These are phyloP conservation scores for Endoconidiophora laricicola DNA, from an alignment of 2,329 filamentous ascomycete species.

Conservation along the genomic window DNA sequence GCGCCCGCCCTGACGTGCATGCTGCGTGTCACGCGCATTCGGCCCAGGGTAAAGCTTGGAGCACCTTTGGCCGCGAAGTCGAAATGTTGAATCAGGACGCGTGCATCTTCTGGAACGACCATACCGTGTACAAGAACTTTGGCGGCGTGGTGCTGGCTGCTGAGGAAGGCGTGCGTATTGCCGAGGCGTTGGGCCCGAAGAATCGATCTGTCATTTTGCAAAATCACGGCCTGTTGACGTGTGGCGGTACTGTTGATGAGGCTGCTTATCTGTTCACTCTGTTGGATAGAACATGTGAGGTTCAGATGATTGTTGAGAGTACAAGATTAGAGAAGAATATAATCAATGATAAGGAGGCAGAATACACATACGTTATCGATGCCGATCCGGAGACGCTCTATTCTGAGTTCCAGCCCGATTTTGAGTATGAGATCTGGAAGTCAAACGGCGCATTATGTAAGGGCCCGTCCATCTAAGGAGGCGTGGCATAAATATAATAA, in stretches of 20 bases:
- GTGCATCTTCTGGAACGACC: slow-evolving; percentile 38
- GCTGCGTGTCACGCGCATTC: slow-evolving; percentile 47
- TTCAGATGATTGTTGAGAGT: slow-evolving; percentile 21
- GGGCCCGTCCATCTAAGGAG: not conserved
- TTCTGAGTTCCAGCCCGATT: slow-evolving; percentile 22
- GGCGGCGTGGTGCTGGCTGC: slow-evolving; percentile 44
- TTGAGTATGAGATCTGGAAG: slow-evolving; percentile 21
- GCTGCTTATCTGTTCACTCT: slow-evolving; percentile 45
- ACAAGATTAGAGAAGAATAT: slow-evolving; percentile 16
- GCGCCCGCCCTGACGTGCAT: slow-evolving; percentile 40
- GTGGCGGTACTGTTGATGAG: slow-evolving; percentile 48
- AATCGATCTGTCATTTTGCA: slow-evolving; percentile 39
- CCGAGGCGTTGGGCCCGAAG: slow-evolving; percentile 34
- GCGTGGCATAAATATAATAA: too few relatives aligned
- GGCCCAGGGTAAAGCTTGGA: slow-evolving; percentile 43
- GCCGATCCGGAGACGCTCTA: slow-evolving; percentile 20
- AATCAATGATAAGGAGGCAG: slow-evolving; percentile 24
- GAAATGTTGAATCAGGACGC: slow-evolving; percentile 48
- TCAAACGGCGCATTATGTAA: slow-evolving; percentile 16
- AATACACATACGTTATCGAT: slow-evolving; percentile 22
- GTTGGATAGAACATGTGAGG: slow-evolving; percentile 21
- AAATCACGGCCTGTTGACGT: slow-evolving; percentile 49
- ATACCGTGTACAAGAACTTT: slow-evolving; percentile 43
- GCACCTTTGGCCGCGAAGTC: slow-evolving; percentile 36
- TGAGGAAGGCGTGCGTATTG: slow-evolving; percentile 43